These are phyloP conservation scores for Penicillium lividum DNA, from an alignment of 495 filamentous ascomycete genomes.

Conservation along the genomic window DNA sequence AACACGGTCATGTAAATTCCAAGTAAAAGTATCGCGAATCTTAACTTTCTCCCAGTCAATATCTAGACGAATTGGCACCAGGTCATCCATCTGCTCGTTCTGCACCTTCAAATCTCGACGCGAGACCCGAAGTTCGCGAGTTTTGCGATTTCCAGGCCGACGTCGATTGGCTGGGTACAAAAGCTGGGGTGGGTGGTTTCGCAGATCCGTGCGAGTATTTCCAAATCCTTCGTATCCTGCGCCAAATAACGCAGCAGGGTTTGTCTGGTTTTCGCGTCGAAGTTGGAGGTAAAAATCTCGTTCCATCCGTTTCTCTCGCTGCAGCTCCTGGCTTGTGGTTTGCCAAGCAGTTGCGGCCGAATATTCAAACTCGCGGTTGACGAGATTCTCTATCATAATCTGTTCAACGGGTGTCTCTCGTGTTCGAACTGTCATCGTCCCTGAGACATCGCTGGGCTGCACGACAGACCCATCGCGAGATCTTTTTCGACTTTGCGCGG, in stretches of 20 bases:
- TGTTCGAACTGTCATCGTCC: constrained; percentile 33
- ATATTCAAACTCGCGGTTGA: constrained; percentile 73
- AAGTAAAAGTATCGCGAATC: constrained; percentile 96
- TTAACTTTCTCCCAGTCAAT: constrained; percentile 96
- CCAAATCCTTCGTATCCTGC: constrained; percentile 88
- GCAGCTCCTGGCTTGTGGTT: constrained; percentile 48
- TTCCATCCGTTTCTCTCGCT: constrained; percentile 56
- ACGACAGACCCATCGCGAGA: constrained; percentile 59
- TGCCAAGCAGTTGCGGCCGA: constrained; percentile 50
- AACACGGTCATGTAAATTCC: constrained; percentile 92
- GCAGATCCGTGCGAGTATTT: constrained; percentile 74
- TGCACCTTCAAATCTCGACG: constrained; percentile 80
- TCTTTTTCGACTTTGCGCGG: constrained; percentile 53
- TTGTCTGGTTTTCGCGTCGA: constrained; percentile 48
- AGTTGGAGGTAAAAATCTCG: constrained; percentile 52
- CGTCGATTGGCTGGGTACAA: constrained; percentile 75
- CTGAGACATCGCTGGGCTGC: constrained; percentile 31
- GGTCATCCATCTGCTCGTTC: constrained; percentile 83
- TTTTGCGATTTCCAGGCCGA: constrained; percentile 71
- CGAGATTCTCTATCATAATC: constrained; percentile 72
- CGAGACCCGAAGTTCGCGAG: constrained; percentile 66
- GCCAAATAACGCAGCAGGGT: constrained; percentile 69
- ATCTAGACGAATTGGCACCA: constrained; percentile 88
- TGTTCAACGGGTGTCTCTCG: constrained; percentile 49
- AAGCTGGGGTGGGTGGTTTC: constrained; percentile 54